Base-by-base conservation (phyloP, 805 yeast genomes). In the Saccharomyces jurei region DNA sequence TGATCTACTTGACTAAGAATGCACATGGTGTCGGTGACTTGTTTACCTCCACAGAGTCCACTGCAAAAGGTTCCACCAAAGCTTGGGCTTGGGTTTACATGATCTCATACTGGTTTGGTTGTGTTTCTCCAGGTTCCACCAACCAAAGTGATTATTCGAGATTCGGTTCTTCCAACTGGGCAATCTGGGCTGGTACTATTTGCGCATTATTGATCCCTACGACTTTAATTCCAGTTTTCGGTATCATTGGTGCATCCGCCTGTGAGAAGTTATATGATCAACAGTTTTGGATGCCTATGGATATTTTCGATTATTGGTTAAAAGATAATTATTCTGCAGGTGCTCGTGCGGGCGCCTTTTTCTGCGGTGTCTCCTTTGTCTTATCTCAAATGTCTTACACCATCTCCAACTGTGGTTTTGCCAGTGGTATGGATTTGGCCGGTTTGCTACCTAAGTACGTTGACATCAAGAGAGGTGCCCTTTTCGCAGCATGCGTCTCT, bases 371-470 rank as follows among this genome's bases (percentile, higher is more conserved):
- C 1, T 68, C 75, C 3, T 70, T 74, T 52, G 63, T 67, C 11
- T 50, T 69, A 28, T 70, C 76, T 4, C 78, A 75, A 56, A 59
- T 75, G 51, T 66, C 74, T 11, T 71, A 74, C 58, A 74, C 74
- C 52, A 69, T 74, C 26, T 65, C 74, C 21, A 71, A 72, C 46
- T 69, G 72, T 51, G 75, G 76, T 41, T 66, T 70, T 54, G 72
- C 74, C 2, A 79, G 79, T 51, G 78, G 78, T 49, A 74, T 74
- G 76, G 77, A 73, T 63, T 59, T 74, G 48, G 66, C 77, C 6
- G 78, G 76, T 50, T 44, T 74, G 3, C 62, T 66, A 22, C 77
- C 78, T 22, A 70, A 66, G 56, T 73, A 68, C 54, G 67, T 75
- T 53, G 70, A 73, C 54, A 75, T 78, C 50, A 68, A 58, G 54